These are phyloP conservation scores for Moringa oleifera DNA, from an alignment of 345 rosid species.

Conservation along the genomic window DNA sequence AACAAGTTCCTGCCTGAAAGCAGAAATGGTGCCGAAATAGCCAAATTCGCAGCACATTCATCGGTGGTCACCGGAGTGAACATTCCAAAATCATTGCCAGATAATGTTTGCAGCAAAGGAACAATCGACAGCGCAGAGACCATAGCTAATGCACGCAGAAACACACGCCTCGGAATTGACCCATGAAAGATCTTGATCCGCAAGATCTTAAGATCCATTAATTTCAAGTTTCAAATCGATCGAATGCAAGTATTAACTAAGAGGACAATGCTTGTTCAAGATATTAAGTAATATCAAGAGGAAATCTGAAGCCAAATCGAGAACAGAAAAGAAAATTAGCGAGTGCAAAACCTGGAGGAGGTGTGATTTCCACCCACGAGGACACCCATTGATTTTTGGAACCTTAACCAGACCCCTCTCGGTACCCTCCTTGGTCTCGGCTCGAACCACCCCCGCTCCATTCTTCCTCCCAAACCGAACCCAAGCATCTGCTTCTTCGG, in stretches of 20 bases:
- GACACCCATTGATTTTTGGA: conserved; percentile 69
- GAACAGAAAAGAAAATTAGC: conserved; percentile 32
- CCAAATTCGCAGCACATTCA: conserved; percentile 25
- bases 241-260: background rate
- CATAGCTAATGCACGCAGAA: conserved; percentile 44
- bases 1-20: conserved; percentile 14
- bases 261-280: conserved; percentile 3
- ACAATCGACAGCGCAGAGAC: conserved; percentile 37
- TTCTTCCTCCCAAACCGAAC: conserved; percentile 21
- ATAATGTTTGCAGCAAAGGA: conserved; percentile 43
- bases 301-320: conserved; percentile 28
- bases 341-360: conserved; percentile 96
- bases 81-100: conserved; percentile 28
- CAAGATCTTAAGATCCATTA: conserved; percentile 47
- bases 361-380: conserved; percentile 99
- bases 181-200: conserved; percentile 44
- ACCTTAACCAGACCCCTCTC: conserved; percentile 61
- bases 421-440: conserved; percentile 38
- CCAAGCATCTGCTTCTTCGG: conserved; percentile 12
- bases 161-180: conserved; percentile 49
- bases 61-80: conserved; percentile 16
- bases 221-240: conserved; percentile 2
- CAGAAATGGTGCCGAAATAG: conserved; percentile 10
- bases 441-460: conserved; percentile 39
- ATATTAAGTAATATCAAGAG: conserved; percentile 13